A percentile compares a stretch with the other conserved stretches of the same genome.
phyloP scores from a whole-genome alignment of 169 alveolate species.

The Cryptosporidium sp. region DNA sequence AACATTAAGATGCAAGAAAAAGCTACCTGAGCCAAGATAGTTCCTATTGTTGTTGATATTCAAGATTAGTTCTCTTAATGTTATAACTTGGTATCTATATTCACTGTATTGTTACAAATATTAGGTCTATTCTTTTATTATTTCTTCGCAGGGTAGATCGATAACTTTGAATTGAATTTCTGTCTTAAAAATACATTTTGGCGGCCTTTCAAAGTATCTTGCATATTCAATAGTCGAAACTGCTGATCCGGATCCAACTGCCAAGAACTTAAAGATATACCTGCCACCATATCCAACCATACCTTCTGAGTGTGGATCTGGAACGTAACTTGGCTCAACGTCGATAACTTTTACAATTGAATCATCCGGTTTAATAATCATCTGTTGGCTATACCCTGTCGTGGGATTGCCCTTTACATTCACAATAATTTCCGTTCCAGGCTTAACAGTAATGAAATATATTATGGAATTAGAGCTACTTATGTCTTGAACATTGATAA shows the following conservation, averaged over 20 bases:
- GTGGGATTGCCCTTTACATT: slow-evolving; percentile 57
- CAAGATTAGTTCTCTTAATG: too few species aligned
- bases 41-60: not conserved
- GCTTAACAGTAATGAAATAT: not conserved
- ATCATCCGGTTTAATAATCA: slow-evolving; percentile 5
- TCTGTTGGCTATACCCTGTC: slow-evolving; percentile 43
- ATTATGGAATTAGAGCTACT: not conserved
- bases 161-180: slow-evolving; percentile 1
- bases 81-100: not conserved
- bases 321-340: slow-evolving; percentile 19
- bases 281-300: slow-evolving; percentile 42
- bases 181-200: not conserved
- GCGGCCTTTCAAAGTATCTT: slow-evolving; percentile 29
- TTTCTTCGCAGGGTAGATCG: not conserved
- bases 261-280: slow-evolving; percentile 5
- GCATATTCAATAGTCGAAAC: slow-evolving; percentile 35
- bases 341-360: slow-evolving; percentile 4
- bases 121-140: not conserved
- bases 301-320: not conserved
- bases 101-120: too few species aligned
- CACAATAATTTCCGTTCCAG: not conserved
- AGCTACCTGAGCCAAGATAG: not conserved
- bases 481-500: not conserved
- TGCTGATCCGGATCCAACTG: slow-evolving; percentile 21
- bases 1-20: not conserved